These are phyloP conservation scores for Neurospora terricola DNA, from an alignment of 495 filamentous ascomycete species.

Conservation along the genomic window DNA sequence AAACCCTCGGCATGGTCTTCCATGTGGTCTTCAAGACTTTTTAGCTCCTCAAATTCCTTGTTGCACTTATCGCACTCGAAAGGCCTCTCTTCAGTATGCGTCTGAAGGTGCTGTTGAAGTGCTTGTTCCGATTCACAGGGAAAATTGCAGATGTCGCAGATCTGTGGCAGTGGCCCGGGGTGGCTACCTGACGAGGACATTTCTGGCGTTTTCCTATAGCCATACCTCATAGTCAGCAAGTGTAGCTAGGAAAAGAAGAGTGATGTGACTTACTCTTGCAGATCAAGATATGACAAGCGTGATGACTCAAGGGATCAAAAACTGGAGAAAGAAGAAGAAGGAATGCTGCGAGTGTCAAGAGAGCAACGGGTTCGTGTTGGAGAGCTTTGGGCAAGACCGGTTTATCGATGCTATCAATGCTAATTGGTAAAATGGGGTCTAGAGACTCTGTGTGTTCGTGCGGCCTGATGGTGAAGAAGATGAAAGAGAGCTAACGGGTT, in stretches of 20 bases:
- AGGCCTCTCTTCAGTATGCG: background rate
- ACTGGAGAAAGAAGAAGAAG: background rate
- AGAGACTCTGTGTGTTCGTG: background rate
- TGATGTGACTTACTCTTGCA: background rate
- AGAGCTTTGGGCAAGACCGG: background rate
- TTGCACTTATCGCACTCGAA: background rate
- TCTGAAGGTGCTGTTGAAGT: background rate
- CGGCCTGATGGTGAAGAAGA: background rate
- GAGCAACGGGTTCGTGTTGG: background rate
- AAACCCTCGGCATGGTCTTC: background rate
- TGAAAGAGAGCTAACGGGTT: background rate
- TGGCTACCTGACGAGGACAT: background rate
- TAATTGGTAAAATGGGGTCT: background rate
- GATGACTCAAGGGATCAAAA: background rate
- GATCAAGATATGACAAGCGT: background rate
- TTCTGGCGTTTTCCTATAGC: background rate
- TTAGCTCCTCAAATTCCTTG: background rate
- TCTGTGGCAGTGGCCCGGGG: background rate
- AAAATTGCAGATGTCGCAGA: background rate
- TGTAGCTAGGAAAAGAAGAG: background rate
- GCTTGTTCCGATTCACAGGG: background rate
- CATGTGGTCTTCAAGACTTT: background rate
- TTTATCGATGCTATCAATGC: background rate
- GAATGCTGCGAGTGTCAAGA: background rate
- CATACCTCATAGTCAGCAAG: background rate